A percentile compares a stretch with the other conserved stretches of the same genome.
Conservation (phyloP, 495 filamentous ascomycete genomes). For the Xylaria bambusicola region DNA sequence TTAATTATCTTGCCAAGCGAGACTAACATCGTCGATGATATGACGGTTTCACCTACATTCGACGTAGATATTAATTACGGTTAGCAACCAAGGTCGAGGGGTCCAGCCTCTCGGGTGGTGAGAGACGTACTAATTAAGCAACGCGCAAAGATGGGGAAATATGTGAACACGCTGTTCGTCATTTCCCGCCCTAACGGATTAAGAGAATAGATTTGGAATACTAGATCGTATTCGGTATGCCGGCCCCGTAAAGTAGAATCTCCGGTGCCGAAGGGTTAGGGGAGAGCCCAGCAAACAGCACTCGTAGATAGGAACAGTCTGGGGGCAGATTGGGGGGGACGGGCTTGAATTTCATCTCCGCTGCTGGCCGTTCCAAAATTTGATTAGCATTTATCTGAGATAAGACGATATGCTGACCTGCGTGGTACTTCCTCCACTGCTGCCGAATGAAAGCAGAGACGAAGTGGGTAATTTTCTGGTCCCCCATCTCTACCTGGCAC, state of each 20-base stretch:
- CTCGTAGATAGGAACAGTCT: no score
- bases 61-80: background rate
- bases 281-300: background rate
- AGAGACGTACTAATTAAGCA: background rate
- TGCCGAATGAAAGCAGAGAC: background rate
- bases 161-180: background rate
- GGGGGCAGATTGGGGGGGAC: background rate
- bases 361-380: background rate
- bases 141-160: background rate
- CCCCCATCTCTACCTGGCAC: constrained; percentile 3
- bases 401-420: constrained; percentile 5
- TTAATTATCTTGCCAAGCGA: background rate
- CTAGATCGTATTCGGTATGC: background rate
- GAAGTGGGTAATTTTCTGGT: constrained; percentile 3
- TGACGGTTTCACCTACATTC: background rate
- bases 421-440: constrained; percentile 8
- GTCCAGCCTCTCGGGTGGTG: background rate
- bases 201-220: constrained; percentile 7
- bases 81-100: background rate
- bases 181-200: background rate
- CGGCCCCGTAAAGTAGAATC: background rate
- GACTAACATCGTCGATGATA: background rate
- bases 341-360: background rate
- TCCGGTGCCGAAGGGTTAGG: constrained; percentile 7
- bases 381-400: background rate